These are phyloP conservation scores for Lanmaoa rubissima DNA, from an alignment of 768 basidiomycete species.

Conservation along the genomic window DNA sequence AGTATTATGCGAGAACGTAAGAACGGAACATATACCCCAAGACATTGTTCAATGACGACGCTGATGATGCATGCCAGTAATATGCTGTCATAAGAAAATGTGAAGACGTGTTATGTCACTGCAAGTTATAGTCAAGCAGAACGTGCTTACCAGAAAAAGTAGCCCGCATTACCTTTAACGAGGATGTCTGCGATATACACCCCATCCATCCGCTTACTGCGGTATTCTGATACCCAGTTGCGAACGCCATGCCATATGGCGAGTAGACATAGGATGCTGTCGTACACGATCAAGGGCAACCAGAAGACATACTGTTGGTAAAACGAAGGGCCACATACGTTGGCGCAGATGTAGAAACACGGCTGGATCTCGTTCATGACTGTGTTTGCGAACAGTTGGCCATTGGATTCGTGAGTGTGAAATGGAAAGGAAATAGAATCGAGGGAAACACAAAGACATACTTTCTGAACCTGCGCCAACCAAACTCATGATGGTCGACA, in stretches of 20 bases:
- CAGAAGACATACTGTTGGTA: slow-evolving; percentile 2
- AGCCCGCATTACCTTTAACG: slow-evolving; percentile 14
- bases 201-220: background rate
- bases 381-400: too few species aligned
- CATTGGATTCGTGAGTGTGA: too few species aligned
- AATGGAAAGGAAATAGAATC: too few species aligned
- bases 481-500: background rate
- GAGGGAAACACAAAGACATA: too few species aligned
- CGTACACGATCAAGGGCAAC: slow-evolving; percentile 9
- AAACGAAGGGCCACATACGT: background rate
- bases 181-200: slow-evolving; percentile 6
- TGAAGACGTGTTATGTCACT: background rate
- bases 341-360: slow-evolving; percentile 1
- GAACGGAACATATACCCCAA: slow-evolving; percentile 1
- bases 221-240: background rate
- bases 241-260: slow-evolving; percentile 5
- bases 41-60: background rate
- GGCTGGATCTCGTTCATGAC: too few species aligned
- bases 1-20: too few species aligned
- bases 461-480: too few species aligned
- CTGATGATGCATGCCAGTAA: slow-evolving; percentile 5
- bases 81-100: slow-evolving; percentile 5
- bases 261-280: slow-evolving; percentile 5
- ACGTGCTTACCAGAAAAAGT: slow-evolving; percentile 15
- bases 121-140: background rate